These are phyloP conservation scores for Grosmannia clavigera DNA, from an alignment of 2,329 filamentous ascomycete species.

Conservation along the genomic window DNA sequence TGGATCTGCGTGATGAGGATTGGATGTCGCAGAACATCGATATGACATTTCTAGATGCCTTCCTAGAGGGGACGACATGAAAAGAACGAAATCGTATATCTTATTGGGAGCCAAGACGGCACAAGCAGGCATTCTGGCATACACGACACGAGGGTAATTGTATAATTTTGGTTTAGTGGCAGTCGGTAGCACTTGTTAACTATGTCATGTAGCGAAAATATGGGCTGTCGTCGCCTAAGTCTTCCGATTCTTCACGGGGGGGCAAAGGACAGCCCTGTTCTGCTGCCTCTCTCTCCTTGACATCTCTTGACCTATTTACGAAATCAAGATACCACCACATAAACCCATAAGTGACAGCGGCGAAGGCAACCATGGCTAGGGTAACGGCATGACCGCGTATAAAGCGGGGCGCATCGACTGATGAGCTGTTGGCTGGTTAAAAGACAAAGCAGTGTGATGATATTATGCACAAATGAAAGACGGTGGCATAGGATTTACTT, in stretches of 20 bases:
- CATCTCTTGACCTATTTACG: conserved; percentile 33
- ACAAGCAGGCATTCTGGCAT: too few relatives aligned
- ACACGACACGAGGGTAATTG: too few relatives aligned
- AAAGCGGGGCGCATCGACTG: conserved; percentile 44
- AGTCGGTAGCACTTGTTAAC: too few relatives aligned
- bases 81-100: background rate
- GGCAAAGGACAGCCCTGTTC: conserved; percentile 25
- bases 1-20: background rate
- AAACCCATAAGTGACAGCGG: conserved; percentile 37
- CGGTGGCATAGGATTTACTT: conserved; percentile 7
- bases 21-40: background rate
- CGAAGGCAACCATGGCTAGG: conserved; percentile 42
- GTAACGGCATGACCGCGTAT: conserved; percentile 49
- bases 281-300: conserved; percentile 25
- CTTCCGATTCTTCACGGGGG: conserved; percentile 30
- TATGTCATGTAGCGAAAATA: conserved; percentile 30
- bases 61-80: background rate
- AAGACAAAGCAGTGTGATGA: too few relatives aligned
- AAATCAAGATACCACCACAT: conserved; percentile 33
- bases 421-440: background rate
- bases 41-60: background rate
- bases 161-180: too few relatives aligned
- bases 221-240: conserved; percentile 40
- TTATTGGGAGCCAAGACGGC: too few relatives aligned
- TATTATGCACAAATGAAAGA: too few relatives aligned